Percentiles rank a stretch among this genome's conserved stretches.
Evolutionary conservation across 1,284 basidiomycete genomes (phyloP).

Genomic region (Kwoniella shivajii): DNA sequence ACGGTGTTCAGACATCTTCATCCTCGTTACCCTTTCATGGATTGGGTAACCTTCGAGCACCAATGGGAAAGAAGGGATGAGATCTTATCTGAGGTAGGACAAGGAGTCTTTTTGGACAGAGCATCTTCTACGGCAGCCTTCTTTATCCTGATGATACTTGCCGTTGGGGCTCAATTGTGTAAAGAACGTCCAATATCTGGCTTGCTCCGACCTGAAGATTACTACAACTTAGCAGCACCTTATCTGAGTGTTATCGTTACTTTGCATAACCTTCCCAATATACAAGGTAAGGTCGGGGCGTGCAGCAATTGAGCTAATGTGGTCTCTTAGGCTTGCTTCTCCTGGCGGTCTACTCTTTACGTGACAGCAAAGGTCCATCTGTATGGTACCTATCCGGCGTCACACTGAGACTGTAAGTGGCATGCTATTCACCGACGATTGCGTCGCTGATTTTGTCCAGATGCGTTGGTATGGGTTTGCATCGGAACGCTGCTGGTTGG

Average conservation of each 20-base stretch:
- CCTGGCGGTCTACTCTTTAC: slow-evolving; percentile 25
- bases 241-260: slow-evolving; percentile 25
- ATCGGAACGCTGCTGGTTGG: slow-evolving; percentile 14
- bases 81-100: slow-evolving; percentile 15
- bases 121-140: slow-evolving; percentile 16
- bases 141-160: slow-evolving; percentile 29
- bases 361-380: slow-evolving; percentile 27
- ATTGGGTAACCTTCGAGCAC: slow-evolving; percentile 26
- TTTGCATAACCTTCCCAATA: slow-evolving; percentile 27
- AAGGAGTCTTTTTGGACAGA: slow-evolving; percentile 12
- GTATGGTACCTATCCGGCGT: slow-evolving; percentile 29
- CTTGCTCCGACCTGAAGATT: slow-evolving; percentile 18
- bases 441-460: background rate
- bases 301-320: background rate
- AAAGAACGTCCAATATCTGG: slow-evolving; percentile 11
- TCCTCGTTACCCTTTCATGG: slow-evolving; percentile 29
- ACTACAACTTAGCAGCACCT: slow-evolving; percentile 21
- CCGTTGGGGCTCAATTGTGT: slow-evolving; percentile 21
- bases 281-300: slow-evolving; percentile 23
- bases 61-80: slow-evolving; percentile 21
- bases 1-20: slow-evolving; percentile 6
- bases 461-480: slow-evolving; percentile 25
- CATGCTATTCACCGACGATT: background rate
- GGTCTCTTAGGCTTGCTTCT: slow-evolving; percentile 20
- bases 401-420: slow-evolving; percentile 20